Conservation (phyloP, 257 asterid species). For the Capsicum rhomboideum region DNA sequence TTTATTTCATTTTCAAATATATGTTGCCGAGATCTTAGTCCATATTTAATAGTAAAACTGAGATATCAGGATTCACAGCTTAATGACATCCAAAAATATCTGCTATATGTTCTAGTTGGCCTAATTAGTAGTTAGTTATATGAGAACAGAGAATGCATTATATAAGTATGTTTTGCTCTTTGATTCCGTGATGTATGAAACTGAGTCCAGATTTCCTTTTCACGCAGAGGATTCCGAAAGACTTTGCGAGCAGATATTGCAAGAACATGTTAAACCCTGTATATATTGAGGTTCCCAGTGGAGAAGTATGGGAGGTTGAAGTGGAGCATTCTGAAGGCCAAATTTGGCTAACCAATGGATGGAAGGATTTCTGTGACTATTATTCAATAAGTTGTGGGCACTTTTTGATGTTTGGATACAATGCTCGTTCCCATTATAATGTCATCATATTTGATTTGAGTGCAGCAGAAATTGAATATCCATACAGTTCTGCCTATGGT, state of each 20-base stretch:
- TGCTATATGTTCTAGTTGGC: not conserved
- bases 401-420: not conserved
- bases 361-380: slow-evolving; percentile 7
- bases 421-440: not conserved
- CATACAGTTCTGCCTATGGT: not conserved
- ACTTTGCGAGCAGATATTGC: slow-evolving; percentile 16
- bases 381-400: not conserved
- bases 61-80: not conserved
- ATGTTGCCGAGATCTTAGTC: not conserved
- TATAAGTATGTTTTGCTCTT: not conserved
- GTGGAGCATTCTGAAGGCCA: slow-evolving; percentile 8
- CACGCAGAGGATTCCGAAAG: slow-evolving; percentile 29
- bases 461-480: slow-evolving; percentile 29
- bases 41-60: not conserved
- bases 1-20: not conserved
- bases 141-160: not conserved
- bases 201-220: not conserved
- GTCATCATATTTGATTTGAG: not conserved
- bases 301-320: slow-evolving; percentile 15
- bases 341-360: slow-evolving; percentile 25
- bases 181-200: not conserved
- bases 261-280: slow-evolving; percentile 9
- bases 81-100: not conserved
- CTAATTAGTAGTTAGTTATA: not conserved
- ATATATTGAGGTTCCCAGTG: slow-evolving; percentile 25